Percentiles rank a stretch among this genome's conserved stretches.
Evolutionary conservation across 2,329 filamentous ascomycete species (phyloP).

Genomic region (Stagonosporopsis tanaceti): DNA sequence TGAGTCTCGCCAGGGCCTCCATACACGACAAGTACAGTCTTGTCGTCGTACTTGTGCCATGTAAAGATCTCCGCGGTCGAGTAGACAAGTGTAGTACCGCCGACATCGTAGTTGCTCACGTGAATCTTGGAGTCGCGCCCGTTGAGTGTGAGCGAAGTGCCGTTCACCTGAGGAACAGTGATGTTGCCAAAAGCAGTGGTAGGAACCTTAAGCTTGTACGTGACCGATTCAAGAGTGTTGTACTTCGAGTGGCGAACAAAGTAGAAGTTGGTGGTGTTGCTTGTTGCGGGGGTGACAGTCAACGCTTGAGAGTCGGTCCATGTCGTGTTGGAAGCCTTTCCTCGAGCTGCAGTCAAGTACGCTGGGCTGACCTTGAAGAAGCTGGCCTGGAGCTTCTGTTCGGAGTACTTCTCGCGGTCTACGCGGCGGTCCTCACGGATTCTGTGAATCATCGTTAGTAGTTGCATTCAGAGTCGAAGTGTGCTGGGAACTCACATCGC

Average conservation of each 20-base stretch:
- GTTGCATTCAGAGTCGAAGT: too few species aligned
- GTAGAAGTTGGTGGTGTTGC: conserved; percentile 68
- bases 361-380: conserved; percentile 77
- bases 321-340: conserved; percentile 37
- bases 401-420: conserved; percentile 77
- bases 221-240: conserved; percentile 62
- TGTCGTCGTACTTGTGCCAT: conserved; percentile 69
- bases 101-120: conserved; percentile 71
- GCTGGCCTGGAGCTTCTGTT: conserved; percentile 78
- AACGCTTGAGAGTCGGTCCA: conserved; percentile 57
- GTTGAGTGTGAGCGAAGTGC: conserved; percentile 62
- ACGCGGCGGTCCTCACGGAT: conserved; percentile 76
- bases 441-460: conserved; percentile 29
- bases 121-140: conserved; percentile 73
- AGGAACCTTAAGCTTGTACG: conserved; percentile 69
- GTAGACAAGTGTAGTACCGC: conserved; percentile 67
- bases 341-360: conserved; percentile 64
- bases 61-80: conserved; percentile 74
- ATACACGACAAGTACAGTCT: conserved; percentile 70
- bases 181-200: conserved; percentile 65
- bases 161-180: conserved; percentile 66
- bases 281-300: conserved; percentile 68
- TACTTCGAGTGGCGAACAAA: conserved; percentile 72
- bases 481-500: conserved; percentile 38
- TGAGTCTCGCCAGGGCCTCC: conserved; percentile 68